These are phyloP conservation scores for Ceratocystis papillata DNA, from an alignment of 2,329 filamentous ascomycete genomes.

Conservation along the genomic window DNA sequence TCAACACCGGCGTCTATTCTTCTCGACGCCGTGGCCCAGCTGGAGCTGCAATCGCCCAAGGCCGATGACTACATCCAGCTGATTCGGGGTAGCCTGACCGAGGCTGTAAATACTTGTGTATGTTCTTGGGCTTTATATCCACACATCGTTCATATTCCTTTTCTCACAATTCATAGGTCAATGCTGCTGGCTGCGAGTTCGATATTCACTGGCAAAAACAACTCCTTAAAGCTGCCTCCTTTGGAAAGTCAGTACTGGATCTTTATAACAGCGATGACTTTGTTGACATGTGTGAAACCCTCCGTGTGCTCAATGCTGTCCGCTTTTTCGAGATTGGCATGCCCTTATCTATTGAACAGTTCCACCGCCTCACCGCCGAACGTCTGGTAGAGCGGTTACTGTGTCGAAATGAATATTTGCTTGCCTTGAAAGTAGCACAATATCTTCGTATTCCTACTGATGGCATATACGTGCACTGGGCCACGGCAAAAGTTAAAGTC, in stretches of 20 bases:
- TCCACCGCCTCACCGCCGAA: slow-evolving; percentile 79
- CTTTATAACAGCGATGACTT: slow-evolving; percentile 98
- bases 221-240: slow-evolving; percentile 88
- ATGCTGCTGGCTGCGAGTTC: slow-evolving; percentile 86
- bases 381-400: slow-evolving; percentile 76
- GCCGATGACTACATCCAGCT: slow-evolving; percentile 96
- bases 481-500: slow-evolving; percentile 79
- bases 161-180: slow-evolving; percentile 36
- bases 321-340: slow-evolving; percentile 85
- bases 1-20: slow-evolving; percentile 87
- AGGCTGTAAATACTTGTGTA: slow-evolving; percentile 81
- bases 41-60: slow-evolving; percentile 90
- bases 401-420: slow-evolving; percentile 79
- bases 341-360: slow-evolving; percentile 87
- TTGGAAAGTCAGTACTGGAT: slow-evolving; percentile 93
- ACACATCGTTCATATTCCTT: background rate
- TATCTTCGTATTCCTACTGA: slow-evolving; percentile 80
- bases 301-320: slow-evolving; percentile 85
- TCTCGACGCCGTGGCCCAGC: slow-evolving; percentile 78
- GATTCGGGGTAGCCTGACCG: slow-evolving; percentile 74
- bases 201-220: slow-evolving; percentile 88
- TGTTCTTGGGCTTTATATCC: background rate
- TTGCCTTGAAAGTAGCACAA: slow-evolving; percentile 78
- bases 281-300: slow-evolving; percentile 91
- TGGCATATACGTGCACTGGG: slow-evolving; percentile 93